Evolutionary conservation across 1,139 yeast species (phyloP).

Genomic region (Geotrichum histeridarum): DNA sequence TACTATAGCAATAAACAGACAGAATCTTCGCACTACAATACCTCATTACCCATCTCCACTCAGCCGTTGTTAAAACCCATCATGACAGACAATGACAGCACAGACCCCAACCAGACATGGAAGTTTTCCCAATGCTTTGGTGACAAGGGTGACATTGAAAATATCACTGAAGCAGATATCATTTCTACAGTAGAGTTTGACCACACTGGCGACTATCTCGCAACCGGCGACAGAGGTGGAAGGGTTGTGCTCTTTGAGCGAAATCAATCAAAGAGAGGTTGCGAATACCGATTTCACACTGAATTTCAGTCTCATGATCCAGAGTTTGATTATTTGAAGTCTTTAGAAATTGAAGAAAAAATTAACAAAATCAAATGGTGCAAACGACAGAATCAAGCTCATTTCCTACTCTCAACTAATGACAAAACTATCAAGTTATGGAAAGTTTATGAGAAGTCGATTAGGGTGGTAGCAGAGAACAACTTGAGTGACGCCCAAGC

Average conservation of each 20-base stretch:
- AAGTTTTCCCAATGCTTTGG: constrained; percentile 71
- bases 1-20: too few relatives aligned
- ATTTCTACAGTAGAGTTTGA: constrained; percentile 96
- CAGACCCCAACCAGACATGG: constrained; percentile 36
- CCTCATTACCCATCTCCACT: not conserved
- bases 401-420: constrained; percentile 82
- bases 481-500: constrained; percentile 52
- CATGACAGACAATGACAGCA: constrained; percentile 28
- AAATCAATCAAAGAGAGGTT: constrained; percentile 69
- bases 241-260: constrained; percentile 93
- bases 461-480: constrained; percentile 87
- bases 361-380: constrained; percentile 98
- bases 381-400: constrained; percentile 78
- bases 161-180: constrained; percentile 94
- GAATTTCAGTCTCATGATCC: constrained; percentile 98
- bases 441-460: constrained; percentile 90
- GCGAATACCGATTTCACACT: constrained; percentile 92
- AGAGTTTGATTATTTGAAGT: constrained; percentile 91
- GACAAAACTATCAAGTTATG: constrained; percentile 96
- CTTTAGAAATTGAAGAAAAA: constrained; percentile 94
- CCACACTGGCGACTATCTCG: constrained; percentile 90
- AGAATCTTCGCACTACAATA: not conserved
- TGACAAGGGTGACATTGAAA: constrained; percentile 94
- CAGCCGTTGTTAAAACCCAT: not conserved
- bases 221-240: constrained; percentile 98